Evolutionary conservation across 2,329 filamentous ascomycete species (phyloP).

Genomic region (Fusarium sp.): DNA sequence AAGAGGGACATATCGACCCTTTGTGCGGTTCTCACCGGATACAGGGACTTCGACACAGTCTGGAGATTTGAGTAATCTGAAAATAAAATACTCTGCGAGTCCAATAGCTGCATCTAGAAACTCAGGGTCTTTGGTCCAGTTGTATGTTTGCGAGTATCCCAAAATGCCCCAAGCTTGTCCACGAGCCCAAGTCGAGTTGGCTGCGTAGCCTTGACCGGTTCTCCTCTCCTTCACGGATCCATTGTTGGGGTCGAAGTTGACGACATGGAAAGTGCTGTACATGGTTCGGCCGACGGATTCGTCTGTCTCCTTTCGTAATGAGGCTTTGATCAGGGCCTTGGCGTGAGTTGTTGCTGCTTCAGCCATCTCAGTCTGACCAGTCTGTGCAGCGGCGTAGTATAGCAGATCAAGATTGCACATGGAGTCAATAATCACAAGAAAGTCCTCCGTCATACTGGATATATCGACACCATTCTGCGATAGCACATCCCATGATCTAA

Average conservation of each 20-base stretch:
- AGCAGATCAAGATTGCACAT: conserved; percentile 57
- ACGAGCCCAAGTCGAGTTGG: conserved; percentile 63
- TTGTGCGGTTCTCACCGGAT: not conserved
- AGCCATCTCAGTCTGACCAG: conserved; percentile 43
- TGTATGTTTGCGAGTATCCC: conserved; percentile 63
- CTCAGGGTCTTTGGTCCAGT: conserved; percentile 59
- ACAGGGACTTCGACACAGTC: conserved; percentile 45
- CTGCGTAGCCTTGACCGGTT: conserved; percentile 62
- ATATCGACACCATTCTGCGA: conserved; percentile 49
- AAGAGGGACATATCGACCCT: conserved; percentile 48
- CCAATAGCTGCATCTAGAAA: conserved; percentile 61
- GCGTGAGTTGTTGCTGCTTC: conserved; percentile 56
- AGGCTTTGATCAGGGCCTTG: conserved; percentile 53
- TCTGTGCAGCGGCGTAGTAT: conserved; percentile 53
- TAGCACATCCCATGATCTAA: conserved; percentile 62
- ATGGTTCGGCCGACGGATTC: conserved; percentile 23
- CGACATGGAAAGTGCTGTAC: conserved; percentile 60
- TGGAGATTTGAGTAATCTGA: conserved; percentile 53
- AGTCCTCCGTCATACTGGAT: conserved; percentile 50
- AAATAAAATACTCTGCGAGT: conserved; percentile 63
- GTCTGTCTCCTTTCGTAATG: conserved; percentile 54
- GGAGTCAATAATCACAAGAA: conserved; percentile 59
- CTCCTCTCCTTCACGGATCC: conserved; percentile 58
- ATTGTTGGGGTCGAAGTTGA: conserved; percentile 60
- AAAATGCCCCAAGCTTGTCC: conserved; percentile 66